Evolutionary conservation across 108 stramenopile genomes (phyloP), one percentile per base, ranked within the genome.

Genomic region (Chaetoceros tenuissimus): DNA sequence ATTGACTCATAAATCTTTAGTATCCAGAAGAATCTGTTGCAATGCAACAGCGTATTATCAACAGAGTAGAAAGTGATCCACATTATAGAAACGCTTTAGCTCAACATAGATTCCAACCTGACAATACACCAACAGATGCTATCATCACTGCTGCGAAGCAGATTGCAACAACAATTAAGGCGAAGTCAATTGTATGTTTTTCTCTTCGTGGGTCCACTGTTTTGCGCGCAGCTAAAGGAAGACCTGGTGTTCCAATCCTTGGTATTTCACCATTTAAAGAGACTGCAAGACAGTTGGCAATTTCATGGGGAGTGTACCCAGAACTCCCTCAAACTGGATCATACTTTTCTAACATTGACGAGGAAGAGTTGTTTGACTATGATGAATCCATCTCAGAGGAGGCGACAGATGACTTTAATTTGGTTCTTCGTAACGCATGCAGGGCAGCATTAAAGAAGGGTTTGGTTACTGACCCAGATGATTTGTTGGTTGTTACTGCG

Each of bases 1-100:
- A 56, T 54, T 16, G 8, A 52, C 66, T 67, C 61, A 62, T 30
- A 21, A 23, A 16, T 1, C 30, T 21, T 23, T 34, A 86, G 82
- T 97, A 84, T 56, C 96, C 96, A 1, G 85, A 92, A 67, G 93
- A 95, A 53, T 68, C 81, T 25, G 96, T 97, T 8, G 63, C 80
- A 30, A 97, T 97, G 96, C 93, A 94, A 76, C 93, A 92, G 46
- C 70, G 92, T n/a, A 91, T 95, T 62, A 95, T 95, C 68, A 84
- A 87, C 59, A 73, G 90, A 51, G 95, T 94, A 31, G 96, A 95
- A 68, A 73, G 76, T 24, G 94, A 96, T 62, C 53, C 64, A 23
- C 87, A 84, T 57, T 96, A 93, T 63, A 62, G 82, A 7, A 61
- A 47, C 0, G 73, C 80, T 31, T 72, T 92, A 47, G 61, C 79